phyloP scores from a whole-genome alignment of 164 flowering plant genomes.

The Chloranthus sessilifolius region DNA sequence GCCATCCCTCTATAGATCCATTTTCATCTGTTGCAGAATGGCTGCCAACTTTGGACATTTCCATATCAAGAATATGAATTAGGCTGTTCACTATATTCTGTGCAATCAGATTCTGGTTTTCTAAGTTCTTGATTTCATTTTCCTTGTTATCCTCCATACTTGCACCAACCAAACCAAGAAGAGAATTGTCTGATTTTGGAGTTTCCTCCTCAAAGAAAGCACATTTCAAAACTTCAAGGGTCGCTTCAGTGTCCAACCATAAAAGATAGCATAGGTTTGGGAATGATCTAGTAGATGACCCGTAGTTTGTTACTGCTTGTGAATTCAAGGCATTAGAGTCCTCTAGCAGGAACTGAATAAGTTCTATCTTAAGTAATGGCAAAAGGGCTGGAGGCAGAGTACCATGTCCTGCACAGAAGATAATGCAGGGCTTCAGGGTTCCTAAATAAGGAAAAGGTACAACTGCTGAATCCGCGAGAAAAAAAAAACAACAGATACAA shows the following conservation, averaged over 20 bases:
- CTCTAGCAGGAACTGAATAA: constrained; percentile 69
- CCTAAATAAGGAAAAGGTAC: background rate
- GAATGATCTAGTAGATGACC: constrained; percentile 23
- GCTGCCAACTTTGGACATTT: constrained; percentile 23
- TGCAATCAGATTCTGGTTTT: constrained; percentile 31
- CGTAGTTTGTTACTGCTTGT: constrained; percentile 23
- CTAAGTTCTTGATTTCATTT: constrained; percentile 12
- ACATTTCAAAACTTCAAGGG: constrained; percentile 72
- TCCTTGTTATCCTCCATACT: constrained; percentile 25
- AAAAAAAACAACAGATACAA: too few species aligned
- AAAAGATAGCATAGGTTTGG: constrained; percentile 64
- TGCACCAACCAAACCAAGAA: constrained; percentile 24
- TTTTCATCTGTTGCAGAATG: constrained; percentile 24
- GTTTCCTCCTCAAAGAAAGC: constrained; percentile 57
- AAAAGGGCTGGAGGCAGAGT: constrained; percentile 52
- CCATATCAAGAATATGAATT: constrained; percentile 45
- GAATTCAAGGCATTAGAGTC: constrained; percentile 36
- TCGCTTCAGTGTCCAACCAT: constrained; percentile 84
- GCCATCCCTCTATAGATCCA: constrained; percentile 48
- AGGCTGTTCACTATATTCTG: constrained; percentile 62
- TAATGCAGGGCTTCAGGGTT: constrained; percentile 3
- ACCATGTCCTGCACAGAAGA: constrained; percentile 76
- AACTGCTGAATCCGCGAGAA: too few species aligned
- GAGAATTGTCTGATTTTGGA: constrained; percentile 17
- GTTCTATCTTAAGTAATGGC: constrained; percentile 69